These are phyloP conservation scores for Candida tetrigidarum DNA, from an alignment of 1,139 yeast species.

Conservation along the genomic window DNA sequence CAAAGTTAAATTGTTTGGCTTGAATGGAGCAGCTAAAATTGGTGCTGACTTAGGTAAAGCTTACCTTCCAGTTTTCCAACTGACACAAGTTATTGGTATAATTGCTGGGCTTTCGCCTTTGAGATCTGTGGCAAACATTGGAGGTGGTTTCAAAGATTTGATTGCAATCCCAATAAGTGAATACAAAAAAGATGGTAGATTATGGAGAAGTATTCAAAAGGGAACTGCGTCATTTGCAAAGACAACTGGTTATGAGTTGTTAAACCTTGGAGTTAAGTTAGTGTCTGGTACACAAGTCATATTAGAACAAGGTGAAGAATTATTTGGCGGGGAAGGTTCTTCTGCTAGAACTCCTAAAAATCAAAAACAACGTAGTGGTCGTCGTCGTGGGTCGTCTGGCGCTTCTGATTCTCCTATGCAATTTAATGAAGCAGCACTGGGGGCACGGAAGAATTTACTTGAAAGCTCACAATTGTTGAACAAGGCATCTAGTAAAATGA, in stretches of 20 bases:
- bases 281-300: constrained; percentile 90
- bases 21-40: constrained; percentile 70
- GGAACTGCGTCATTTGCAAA: constrained; percentile 81
- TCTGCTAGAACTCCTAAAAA: constrained; percentile 34
- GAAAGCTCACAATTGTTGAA: constrained; percentile 19
- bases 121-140: constrained; percentile 74
- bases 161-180: constrained; percentile 76
- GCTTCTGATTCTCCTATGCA: constrained; percentile 11
- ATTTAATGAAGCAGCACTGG: constrained; percentile 9
- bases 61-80: constrained; percentile 88
- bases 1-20: constrained; percentile 69
- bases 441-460: constrained; percentile 11
- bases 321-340: constrained; percentile 70
- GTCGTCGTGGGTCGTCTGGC: constrained; percentile 10
- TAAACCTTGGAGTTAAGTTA: constrained; percentile 81
- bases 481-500: constrained; percentile 10
- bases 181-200: constrained; percentile 71
- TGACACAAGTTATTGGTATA: constrained; percentile 78
- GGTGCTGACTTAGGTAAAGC: constrained; percentile 58
- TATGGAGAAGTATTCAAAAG: constrained; percentile 71
- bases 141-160: constrained; percentile 76
- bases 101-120: constrained; percentile 85
- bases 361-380: constrained; percentile 4
- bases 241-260: constrained; percentile 79
- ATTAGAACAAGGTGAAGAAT: constrained; percentile 79